phyloP scores from a whole-genome alignment of 2,329 filamentous ascomycete genomes.

The Cadophora gregata region DNA sequence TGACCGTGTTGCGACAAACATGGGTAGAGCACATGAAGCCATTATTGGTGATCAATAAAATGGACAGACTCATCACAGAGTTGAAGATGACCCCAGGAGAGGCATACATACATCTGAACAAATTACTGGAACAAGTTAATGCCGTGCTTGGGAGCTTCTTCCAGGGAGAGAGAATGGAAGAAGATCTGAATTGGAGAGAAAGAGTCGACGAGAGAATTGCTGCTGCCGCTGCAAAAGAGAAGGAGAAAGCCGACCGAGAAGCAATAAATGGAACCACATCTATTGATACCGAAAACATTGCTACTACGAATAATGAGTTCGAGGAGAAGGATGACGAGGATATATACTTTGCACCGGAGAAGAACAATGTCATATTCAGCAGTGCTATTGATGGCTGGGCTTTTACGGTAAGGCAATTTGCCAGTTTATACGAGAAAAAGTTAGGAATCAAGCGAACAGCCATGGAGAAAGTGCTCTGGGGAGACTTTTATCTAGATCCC shows the following conservation, averaged over 20 bases:
- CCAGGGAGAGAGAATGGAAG: slow-evolving; percentile 97
- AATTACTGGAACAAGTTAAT: slow-evolving; percentile 93
- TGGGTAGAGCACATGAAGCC: slow-evolving; percentile 97
- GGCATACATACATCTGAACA: slow-evolving; percentile 87
- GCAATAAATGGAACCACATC: slow-evolving; percentile 43
- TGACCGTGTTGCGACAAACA: slow-evolving; percentile 91
- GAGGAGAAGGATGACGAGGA: slow-evolving; percentile 95
- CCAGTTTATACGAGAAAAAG: slow-evolving; percentile 93
- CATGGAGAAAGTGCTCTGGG: slow-evolving; percentile 95
- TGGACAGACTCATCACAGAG: slow-evolving; percentile 93
- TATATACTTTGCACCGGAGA: slow-evolving; percentile 96
- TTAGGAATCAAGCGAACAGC: slow-evolving; percentile 88
- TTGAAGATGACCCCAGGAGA: slow-evolving; percentile 91
- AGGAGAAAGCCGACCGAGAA: slow-evolving; percentile 48
- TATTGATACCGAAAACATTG: slow-evolving; percentile 55
- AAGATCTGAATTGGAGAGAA: slow-evolving; percentile 95
- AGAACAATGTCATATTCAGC: slow-evolving; percentile 98
- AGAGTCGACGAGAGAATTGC: slow-evolving; percentile 85
- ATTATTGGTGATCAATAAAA: slow-evolving; percentile 96
- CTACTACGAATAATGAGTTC: slow-evolving; percentile 70
- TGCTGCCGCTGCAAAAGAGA: slow-evolving; percentile 69
- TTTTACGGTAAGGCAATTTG: slow-evolving; percentile 95
- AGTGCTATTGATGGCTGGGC: slow-evolving; percentile 99
- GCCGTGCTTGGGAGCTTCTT: slow-evolving; percentile 97
- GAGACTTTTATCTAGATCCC: slow-evolving; percentile 93